Evolutionary conservation across 1,284 basidiomycete genomes (phyloP), one percentile per base, ranked within the genome.

Genomic region (Ceraceosorus bombacis): DNA sequence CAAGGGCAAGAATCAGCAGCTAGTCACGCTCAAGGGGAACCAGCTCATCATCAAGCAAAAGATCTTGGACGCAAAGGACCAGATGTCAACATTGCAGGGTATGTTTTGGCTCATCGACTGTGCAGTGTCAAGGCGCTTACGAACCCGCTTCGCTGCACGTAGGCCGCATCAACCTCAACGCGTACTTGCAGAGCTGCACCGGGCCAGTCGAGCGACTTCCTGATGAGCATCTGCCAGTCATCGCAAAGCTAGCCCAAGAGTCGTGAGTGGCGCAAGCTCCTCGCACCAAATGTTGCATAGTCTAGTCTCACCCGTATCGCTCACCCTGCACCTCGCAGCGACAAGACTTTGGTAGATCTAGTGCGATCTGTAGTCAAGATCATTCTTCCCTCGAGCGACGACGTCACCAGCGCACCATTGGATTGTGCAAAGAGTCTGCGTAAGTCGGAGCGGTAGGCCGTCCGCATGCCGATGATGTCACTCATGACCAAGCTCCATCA

Each of bases 11-110:
- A 46, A 2, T 46, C 9, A 46, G 43, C 9, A 15, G 10, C 57
- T 78, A 51, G 76, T 79, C 48, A 65, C 67, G 41, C 69, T 80
- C 62, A 78, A 77, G 61, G 72, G 86, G 73, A 87, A 87, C 41
- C 91, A 86, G 74, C 82, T 89, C 0, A 67, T 84, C 4, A 84
- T 90, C 70, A 88, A 83, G 77, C 90, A 93, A 80, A 91, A 88
- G 77, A 79, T 82, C 2, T 72, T 88, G 49, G 83, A 85, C 0
- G 84, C 88, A 59, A 85, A 89, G 73, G 86, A 87, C 71, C 82
- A 85, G 67, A 87, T 86, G 39, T 87, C 89, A 71, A 88, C 88
- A 5, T 82, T 92, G 73, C 85, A 87, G 82, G 88, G 89, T 87
- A 61, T 58, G 83, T 75, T 5, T 13, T 27, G 5, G 3, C 6